A percentile compares a stretch with the other conserved stretches of the same genome.
Evolutionary conservation across 768 basidiomycete species (phyloP).

Genomic region (Russula griseocarnosa): DNA sequence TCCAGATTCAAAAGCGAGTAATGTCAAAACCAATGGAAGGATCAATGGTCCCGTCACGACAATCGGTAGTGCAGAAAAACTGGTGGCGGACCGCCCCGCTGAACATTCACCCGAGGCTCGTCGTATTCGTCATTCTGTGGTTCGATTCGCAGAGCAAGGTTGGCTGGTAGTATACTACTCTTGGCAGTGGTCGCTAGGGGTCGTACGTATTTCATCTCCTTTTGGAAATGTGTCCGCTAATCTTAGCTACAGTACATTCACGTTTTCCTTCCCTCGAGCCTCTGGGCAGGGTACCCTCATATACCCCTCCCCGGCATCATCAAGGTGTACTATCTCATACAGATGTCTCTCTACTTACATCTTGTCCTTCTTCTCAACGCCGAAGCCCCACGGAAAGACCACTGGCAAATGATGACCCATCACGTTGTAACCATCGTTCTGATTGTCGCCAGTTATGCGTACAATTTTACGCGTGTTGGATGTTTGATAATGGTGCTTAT

Average conservation of each 20-base stretch:
- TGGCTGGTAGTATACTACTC: slow-evolving; percentile 84
- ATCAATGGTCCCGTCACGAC: slow-evolving; percentile 40
- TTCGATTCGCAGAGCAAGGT: slow-evolving; percentile 93
- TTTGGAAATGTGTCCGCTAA: slow-evolving; percentile 19
- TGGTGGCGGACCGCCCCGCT: slow-evolving; percentile 29
- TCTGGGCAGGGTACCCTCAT: slow-evolving; percentile 85
- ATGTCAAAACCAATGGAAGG: slow-evolving; percentile 33
- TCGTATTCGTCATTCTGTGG: slow-evolving; percentile 63
- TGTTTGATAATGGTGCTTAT: slow-evolving; percentile 87
- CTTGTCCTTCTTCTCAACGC: slow-evolving; percentile 90
- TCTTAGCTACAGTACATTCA: slow-evolving; percentile 69
- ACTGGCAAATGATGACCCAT: slow-evolving; percentile 94
- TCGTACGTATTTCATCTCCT: slow-evolving; percentile 54
- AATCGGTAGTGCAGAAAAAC: slow-evolving; percentile 31
- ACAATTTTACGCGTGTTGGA: slow-evolving; percentile 84
- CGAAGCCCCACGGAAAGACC: slow-evolving; percentile 88
- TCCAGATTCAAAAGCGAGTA: slow-evolving; percentile 27
- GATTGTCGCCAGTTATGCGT: slow-evolving; percentile 71
- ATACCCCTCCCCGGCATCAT: slow-evolving; percentile 69
- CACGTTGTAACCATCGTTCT: slow-evolving; percentile 85
- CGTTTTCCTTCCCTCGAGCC: slow-evolving; percentile 58
- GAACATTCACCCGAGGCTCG: slow-evolving; percentile 48
- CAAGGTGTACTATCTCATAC: slow-evolving; percentile 87
- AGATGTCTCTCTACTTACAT: slow-evolving; percentile 87
- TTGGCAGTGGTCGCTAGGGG: slow-evolving; percentile 68